These are phyloP conservation scores for Crithidia sp. DNA, from an alignment of 208 protist genomes.

Conservation along the genomic window DNA sequence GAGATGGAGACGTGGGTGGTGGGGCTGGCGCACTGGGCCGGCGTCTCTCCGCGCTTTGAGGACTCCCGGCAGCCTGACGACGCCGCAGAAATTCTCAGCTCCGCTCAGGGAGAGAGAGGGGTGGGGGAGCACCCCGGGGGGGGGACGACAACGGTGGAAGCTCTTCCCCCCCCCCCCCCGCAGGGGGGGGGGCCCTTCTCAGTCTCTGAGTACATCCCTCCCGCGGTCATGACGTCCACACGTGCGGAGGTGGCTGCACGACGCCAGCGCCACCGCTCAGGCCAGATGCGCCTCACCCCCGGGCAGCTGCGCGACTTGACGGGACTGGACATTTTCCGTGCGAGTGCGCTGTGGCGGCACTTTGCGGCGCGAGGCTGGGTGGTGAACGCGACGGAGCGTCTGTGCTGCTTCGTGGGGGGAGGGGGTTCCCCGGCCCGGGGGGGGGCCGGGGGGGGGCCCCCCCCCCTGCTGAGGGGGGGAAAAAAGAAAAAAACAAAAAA, in stretches of 20 bases:
- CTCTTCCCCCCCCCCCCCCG: no score
- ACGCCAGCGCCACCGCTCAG: constrained; percentile 15
- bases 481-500: no score
- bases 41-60: constrained; percentile 45
- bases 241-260: constrained; percentile 39
- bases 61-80: constrained; percentile 36
- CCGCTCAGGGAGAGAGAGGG: no score
- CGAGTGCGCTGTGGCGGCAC: constrained; percentile 70
- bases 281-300: constrained; percentile 46
- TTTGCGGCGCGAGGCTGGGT: constrained; percentile 46
- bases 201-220: constrained; percentile 60
- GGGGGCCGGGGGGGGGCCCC: no score
- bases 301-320: constrained; percentile 69
- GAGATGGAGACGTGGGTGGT: constrained; percentile 87
- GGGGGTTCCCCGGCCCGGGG: no score
- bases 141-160: no score
- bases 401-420: constrained; percentile 52
- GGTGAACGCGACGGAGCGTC: constrained; percentile 25
- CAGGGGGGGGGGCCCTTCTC: no score
- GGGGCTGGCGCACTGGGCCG: constrained; percentile 48
- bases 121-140: no score
- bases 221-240: constrained; percentile 43
- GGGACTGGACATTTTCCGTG: constrained; percentile 78
- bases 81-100: no score
- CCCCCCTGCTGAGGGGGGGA: no score